Base-by-base conservation (phyloP, 306 rosid genomes). In the Cicer judaicum region DNA sequence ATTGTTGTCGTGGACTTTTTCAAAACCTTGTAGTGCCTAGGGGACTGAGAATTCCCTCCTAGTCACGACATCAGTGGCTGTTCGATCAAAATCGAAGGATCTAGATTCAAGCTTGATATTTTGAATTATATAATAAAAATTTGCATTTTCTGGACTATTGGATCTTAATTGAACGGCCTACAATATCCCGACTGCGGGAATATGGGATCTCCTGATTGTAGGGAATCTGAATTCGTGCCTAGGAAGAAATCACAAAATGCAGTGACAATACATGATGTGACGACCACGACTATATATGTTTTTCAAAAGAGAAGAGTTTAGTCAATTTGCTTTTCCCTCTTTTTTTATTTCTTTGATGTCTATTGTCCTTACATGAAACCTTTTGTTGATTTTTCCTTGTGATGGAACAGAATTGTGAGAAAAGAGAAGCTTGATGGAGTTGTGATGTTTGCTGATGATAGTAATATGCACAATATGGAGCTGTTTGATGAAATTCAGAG, bases 401-500 rank as follows among this genome's bases (percentile, higher is more conserved):
- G 77, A 72, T 83, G 86, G 79, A 80, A 79, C 96, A 95, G 98
- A 81, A 76, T 88, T 84, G 90, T 90, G 78, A 90, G 93, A 57
- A 86, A 92, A 65, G 80, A 80, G 89, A 92, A 79, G 90, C 78
- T 95, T 82, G 98, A 95, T 71, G 99, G 98, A 79, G 82, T 84
- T 65, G 97, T 92, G 84, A 78, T 90, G 88, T 95, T 95, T 89
- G 92, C 94, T 1, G 99, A 95, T 81, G 99, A 95, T 81, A 95
- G 99, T 87, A 95, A 95, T 80, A 89, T 92, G 99, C 98, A 95
- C 67, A 92, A 93, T 70, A 86, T 89, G 96, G 99, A 95, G 85
- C 79, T 95, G 41, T 95, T 95, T 72, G 97, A 92, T 71, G 99
- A 92, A 80, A 80, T 88, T 68, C 99, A 92, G 77, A 90, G 60